Conservation (phyloP, 192 early-diverging fungal species). For the Obelidium mucronatum region DNA sequence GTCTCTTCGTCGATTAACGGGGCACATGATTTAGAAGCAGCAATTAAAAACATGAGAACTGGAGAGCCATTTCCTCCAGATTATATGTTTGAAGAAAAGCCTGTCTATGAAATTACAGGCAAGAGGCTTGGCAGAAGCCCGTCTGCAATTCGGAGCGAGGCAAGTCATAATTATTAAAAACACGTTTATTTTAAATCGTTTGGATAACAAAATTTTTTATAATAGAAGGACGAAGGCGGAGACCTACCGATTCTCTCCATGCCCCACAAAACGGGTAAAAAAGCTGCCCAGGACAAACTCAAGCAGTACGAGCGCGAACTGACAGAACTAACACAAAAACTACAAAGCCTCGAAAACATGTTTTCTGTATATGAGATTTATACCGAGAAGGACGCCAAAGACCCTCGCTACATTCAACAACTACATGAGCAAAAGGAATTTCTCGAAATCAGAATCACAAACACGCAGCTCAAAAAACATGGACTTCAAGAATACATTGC, state of each 20-base stretch:
- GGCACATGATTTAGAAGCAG: not conserved
- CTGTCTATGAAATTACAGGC: constrained; percentile 6
- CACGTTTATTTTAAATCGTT: not conserved
- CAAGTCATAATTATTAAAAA: too few relatives aligned
- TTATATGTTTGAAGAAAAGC: constrained; percentile 15
- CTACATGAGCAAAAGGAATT: not conserved
- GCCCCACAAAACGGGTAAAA: constrained; percentile 19
- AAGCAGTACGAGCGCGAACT: constrained; percentile 8
- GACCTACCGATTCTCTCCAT: not conserved
- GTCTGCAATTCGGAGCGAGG: not conserved
- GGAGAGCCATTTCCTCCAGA: constrained; percentile 23
- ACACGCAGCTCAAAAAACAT: not conserved
- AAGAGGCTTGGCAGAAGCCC: constrained; percentile 6
- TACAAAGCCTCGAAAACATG: constrained; percentile 5
- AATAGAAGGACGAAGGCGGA: constrained; percentile 17
- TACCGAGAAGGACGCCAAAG: not conserved
- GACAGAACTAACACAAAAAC: constrained; percentile 4
- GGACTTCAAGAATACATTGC: constrained; percentile 4
- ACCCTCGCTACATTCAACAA: not conserved
- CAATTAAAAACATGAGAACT: not conserved
- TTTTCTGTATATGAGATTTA: not conserved
- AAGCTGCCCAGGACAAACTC: constrained; percentile 8
- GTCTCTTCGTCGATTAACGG: not conserved
- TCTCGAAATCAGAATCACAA: constrained; percentile 17
- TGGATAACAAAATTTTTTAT: not conserved